A percentile compares a stretch with the other conserved stretches of the same genome.
Conservation (phyloP, 305 asterid species). For the Fraxinus nigra region DNA sequence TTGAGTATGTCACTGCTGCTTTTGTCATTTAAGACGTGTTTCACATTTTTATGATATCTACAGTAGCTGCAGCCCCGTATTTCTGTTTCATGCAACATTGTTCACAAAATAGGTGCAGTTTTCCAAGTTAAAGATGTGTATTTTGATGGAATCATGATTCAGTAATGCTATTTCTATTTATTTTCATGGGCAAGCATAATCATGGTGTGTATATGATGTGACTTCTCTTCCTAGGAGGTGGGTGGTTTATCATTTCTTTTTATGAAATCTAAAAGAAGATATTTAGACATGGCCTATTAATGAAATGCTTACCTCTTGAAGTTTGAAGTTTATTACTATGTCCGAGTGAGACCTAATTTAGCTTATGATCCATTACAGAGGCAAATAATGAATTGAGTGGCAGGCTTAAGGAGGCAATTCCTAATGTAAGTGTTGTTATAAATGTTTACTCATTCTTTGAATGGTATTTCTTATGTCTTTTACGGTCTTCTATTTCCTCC, state of each 20-base stretch:
- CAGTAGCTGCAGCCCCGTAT: slow-evolving; percentile 15
- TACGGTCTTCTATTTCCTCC: slow-evolving; percentile 1
- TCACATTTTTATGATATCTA: not conserved
- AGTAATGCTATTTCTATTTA: not conserved
- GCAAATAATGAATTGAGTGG: slow-evolving; percentile 34
- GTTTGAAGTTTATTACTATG: not conserved
- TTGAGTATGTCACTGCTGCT: not conserved
- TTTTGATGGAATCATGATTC: slow-evolving; percentile 12
- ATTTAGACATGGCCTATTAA: not conserved
- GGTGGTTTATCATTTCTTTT: not conserved
- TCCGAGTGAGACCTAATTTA: slow-evolving; percentile 8
- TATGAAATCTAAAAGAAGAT: not conserved
- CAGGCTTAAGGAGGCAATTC: slow-evolving; percentile 33
- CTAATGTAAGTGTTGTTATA: slow-evolving; percentile 41
- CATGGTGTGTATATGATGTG: not conserved
- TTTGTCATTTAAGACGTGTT: slow-evolving; percentile 2
- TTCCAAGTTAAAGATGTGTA: not conserved
- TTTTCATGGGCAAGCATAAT: not conserved
- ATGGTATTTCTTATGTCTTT: not conserved
- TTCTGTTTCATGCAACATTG: slow-evolving; percentile 3
- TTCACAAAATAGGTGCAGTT: not conserved
- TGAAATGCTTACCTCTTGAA: not conserved
- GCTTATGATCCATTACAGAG: slow-evolving; percentile 38
- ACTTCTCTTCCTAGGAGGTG: not conserved
- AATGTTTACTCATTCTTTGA: slow-evolving; percentile 2